A percentile compares a stretch with the other conserved stretches of the same genome.
Evolutionary conservation across 129 eudicot species (phyloP).

Genomic region (Oenanthe sinensis): DNA sequence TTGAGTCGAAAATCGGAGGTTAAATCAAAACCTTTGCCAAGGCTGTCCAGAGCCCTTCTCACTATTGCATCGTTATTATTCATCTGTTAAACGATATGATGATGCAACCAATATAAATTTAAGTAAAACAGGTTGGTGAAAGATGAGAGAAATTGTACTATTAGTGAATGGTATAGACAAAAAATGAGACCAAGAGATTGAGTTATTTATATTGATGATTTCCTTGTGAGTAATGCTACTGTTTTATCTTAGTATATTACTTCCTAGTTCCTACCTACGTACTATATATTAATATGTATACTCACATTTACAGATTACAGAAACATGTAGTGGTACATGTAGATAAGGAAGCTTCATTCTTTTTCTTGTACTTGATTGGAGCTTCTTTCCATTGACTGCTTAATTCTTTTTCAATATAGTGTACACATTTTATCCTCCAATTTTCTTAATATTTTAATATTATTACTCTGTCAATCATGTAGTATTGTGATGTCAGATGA

Average conservation of each 20-base stretch:
- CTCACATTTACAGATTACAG: background rate
- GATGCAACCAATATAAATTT: background rate
- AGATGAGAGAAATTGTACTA: background rate
- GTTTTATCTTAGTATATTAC: background rate
- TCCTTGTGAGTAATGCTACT: background rate
- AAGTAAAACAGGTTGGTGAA: background rate
- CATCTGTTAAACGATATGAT: background rate
- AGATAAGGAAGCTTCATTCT: background rate
- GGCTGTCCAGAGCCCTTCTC: conserved; percentile 49
- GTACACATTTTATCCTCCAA: background rate
- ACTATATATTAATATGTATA: too few species aligned
- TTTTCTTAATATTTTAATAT: background rate
- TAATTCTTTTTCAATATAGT: too few species aligned
- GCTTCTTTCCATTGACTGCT: background rate
- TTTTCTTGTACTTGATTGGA: background rate
- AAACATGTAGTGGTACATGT: background rate
- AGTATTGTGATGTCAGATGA: background rate
- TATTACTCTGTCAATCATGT: background rate
- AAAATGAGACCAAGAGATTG: background rate
- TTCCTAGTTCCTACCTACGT: too few species aligned
- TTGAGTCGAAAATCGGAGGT: conserved; percentile 83
- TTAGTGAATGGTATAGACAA: background rate
- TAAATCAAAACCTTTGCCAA: conserved; percentile 91
- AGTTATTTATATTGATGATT: background rate
- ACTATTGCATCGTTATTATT: conserved; percentile 26